Base-by-base conservation (phyloP, 2,329 filamentous ascomycete genomes). In the Grosmannia penicillata region DNA sequence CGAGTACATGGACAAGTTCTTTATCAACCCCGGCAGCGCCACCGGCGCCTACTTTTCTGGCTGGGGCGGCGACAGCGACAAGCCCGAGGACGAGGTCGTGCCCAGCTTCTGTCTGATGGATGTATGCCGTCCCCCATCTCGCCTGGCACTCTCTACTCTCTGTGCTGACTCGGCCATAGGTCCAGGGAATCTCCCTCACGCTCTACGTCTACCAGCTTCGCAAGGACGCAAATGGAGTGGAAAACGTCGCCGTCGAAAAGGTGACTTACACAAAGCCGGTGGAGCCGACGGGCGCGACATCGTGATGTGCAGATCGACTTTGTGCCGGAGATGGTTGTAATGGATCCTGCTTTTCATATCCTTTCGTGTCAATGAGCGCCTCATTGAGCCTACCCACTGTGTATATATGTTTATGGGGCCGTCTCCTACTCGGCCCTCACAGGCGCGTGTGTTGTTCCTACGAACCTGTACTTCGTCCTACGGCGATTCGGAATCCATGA, bases 61-160 rank as follows among this genome's bases (percentile, higher is more conserved):
- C 17, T 77, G 71, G 67, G 62, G 61, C 17, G 37, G 70, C 70
- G 29, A 65, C 81, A 17, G 78, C 77, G 41, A 86, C 87, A 29
- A 93, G 84, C 56, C 70, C 17, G 66, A 61, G n/a, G 75, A 82
- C 53, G 82, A 89, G 39, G 82, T 83, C 19, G 78, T 78, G 40
- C 89, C 89, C 21, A 94, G 86, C 56, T 95, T 96, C 60, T 94
- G 91, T 54, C 62, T 96, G 57, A 95, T 96, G 89, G 89, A 96
- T 71, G 87, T 95, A 59, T 65, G 85, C 79, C 33, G 39, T 8
- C n/a, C 13, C 3, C 22, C 11, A 24, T 9, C 15, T 40, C 21
- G 29, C 15, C 33, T 26, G 6, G 35, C 11, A 19, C 23, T 17
- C 21, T 15, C n/a, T 25, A n/a, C 4, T 11, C 21, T 10, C n/a